A percentile compares a stretch with the other conserved stretches of the same genome.
These are phyloP conservation scores for Rhizomucor miehei DNA, from an alignment of 371 early-diverging fungal genomes.

Conservation along the genomic window DNA sequence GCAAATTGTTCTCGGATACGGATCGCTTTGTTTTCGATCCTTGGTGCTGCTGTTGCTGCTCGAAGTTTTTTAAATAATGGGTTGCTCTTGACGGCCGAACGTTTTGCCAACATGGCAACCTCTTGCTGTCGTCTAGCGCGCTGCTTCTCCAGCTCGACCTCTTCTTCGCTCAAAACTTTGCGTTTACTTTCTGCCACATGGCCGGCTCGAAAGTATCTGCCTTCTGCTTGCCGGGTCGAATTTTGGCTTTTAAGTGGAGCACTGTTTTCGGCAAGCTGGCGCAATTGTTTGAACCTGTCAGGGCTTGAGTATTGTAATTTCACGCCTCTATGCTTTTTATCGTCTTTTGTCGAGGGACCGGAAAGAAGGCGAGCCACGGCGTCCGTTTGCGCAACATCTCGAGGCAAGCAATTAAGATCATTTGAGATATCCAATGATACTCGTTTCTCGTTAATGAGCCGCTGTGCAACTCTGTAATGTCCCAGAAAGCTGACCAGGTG, in stretches of 20 bases:
- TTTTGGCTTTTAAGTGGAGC: conserved; percentile 1
- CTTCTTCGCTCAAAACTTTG: conserved; percentile 20
- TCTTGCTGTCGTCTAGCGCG: conserved; percentile 16
- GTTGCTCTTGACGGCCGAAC: conserved; percentile 27
- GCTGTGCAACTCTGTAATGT: conserved; percentile 13
- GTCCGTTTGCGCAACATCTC: conserved; percentile 15
- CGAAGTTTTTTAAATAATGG: conserved; percentile 29
- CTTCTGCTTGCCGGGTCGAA: conserved; percentile 12
- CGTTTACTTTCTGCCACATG: conserved; percentile 22
- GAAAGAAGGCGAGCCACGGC: conserved; percentile 4
- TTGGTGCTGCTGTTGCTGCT: conserved; percentile 16
- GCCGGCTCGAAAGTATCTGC: conserved; percentile 16
- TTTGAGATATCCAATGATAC: conserved; percentile 12
- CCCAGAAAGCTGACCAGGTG: conserved; percentile 20
- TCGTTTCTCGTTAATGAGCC: conserved; percentile 8
- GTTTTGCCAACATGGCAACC: conserved; percentile 17
- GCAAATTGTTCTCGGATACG: background rate
- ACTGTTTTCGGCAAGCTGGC: conserved; percentile 11
- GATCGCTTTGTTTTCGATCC: background rate
- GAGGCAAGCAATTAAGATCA: conserved; percentile 10
- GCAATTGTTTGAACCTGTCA: conserved; percentile 14
- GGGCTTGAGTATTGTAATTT: conserved; percentile 6
- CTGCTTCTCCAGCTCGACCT: conserved; percentile 19
- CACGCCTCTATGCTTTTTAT: background rate
- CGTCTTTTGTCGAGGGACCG: background rate